phyloP scores from a whole-genome alignment of 1,284 basidiomycete genomes.

The Heterobasidion irregulare region DNA sequence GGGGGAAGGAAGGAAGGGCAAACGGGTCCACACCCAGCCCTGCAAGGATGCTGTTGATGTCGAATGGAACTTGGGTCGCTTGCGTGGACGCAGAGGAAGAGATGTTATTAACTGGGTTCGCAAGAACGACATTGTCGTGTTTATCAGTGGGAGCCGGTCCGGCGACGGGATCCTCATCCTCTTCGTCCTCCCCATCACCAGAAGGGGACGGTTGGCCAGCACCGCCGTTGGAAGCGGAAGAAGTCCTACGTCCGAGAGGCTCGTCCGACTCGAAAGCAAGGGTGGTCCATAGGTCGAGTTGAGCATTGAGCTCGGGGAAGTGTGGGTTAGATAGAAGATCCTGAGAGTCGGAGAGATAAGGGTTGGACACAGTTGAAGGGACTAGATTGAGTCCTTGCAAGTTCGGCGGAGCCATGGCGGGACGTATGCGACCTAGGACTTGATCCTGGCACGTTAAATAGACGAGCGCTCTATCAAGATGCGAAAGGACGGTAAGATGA shows the following conservation, averaged over 20 bases:
- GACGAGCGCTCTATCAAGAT: background rate
- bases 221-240: slow-evolving; percentile 11
- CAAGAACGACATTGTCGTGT: slow-evolving; percentile 52
- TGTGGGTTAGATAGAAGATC: slow-evolving; percentile 54
- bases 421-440: background rate
- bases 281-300: slow-evolving; percentile 81
- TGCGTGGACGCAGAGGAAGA: slow-evolving; percentile 15
- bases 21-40: slow-evolving; percentile 57
- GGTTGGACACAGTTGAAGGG: slow-evolving; percentile 34
- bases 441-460: background rate
- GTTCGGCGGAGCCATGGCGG: slow-evolving; percentile 45
- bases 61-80: slow-evolving; percentile 27
- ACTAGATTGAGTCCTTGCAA: slow-evolving; percentile 75
- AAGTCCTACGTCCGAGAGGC: slow-evolving; percentile 29
- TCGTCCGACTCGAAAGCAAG: slow-evolving; percentile 75
- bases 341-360: slow-evolving; percentile 33
- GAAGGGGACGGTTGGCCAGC: slow-evolving; percentile 24
- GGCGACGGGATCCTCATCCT: slow-evolving; percentile 35
- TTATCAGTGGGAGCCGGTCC: slow-evolving; percentile 43
- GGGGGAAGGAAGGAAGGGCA: slow-evolving; percentile 21
- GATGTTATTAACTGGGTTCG: slow-evolving; percentile 22
- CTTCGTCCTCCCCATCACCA: slow-evolving; percentile 27
- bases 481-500: slow-evolving; percentile 8
- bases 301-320: slow-evolving; percentile 66
- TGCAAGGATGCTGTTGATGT: slow-evolving; percentile 49